These are phyloP conservation scores for Russula griseocarnosa DNA, from an alignment of 768 basidiomycete species.

Conservation along the genomic window DNA sequence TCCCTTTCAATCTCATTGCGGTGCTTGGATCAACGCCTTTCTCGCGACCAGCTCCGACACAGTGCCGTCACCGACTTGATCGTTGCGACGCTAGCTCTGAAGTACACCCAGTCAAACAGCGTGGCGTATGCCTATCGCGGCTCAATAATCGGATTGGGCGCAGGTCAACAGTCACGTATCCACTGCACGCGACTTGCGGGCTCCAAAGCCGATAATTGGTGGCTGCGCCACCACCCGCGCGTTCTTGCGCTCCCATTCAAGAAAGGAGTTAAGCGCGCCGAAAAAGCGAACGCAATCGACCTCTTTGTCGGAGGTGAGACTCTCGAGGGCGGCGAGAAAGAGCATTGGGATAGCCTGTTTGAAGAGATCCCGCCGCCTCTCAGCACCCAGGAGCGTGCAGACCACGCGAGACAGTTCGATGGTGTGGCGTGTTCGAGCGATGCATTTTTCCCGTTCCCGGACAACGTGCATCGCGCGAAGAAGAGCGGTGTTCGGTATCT, in stretches of 20 bases:
- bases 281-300: slow-evolving; percentile 98
- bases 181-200: slow-evolving; percentile 99
- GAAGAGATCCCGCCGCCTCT: slow-evolving; percentile 65
- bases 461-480: slow-evolving; percentile 91
- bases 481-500: slow-evolving; percentile 92
- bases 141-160: slow-evolving; percentile 91
- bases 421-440: slow-evolving; percentile 93
- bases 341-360: slow-evolving; percentile 88
- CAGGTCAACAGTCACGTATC: slow-evolving; percentile 97
- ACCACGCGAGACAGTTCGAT: slow-evolving; percentile 69
- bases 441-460: slow-evolving; percentile 99
- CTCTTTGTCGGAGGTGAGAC: slow-evolving; percentile 89
- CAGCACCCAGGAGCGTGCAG: slow-evolving; percentile 62
- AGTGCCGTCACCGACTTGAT: slow-evolving; percentile 85
- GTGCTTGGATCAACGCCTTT: background rate
- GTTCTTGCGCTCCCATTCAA: slow-evolving; percentile 94
- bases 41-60: slow-evolving; percentile 55
- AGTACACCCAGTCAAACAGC: slow-evolving; percentile 99
- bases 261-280: slow-evolving; percentile 94
- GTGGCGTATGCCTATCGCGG: slow-evolving; percentile 93
- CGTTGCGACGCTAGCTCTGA: slow-evolving; percentile 92
- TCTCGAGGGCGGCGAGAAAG: slow-evolving; percentile 83
- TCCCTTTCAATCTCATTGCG: background rate
- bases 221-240: slow-evolving; percentile 94
- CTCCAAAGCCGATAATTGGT: slow-evolving; percentile 98